A percentile compares a stretch with the other conserved stretches of the same genome.
phyloP scores from a whole-genome alignment of 2,329 filamentous ascomycete species.

The Aspergillus felis region DNA sequence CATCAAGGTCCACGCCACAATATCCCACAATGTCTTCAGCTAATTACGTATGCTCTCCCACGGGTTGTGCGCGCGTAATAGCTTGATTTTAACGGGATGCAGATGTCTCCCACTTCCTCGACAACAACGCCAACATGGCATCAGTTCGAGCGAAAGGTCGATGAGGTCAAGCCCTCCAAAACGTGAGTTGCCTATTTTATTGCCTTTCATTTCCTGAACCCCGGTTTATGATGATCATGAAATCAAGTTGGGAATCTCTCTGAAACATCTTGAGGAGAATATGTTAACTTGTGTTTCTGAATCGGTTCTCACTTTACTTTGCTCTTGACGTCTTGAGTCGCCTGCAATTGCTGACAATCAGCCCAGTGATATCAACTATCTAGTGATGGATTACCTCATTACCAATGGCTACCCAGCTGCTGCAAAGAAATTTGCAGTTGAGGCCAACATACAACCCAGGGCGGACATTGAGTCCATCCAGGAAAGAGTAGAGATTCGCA shows the following conservation, averaged over 20 bases:
- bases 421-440: slow-evolving; percentile 86
- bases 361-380: slow-evolving; percentile 81
- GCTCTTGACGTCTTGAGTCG: slow-evolving; percentile 1
- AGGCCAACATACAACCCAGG: slow-evolving; percentile 79
- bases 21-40: slow-evolving; percentile 35
- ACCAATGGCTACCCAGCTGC: slow-evolving; percentile 92
- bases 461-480: slow-evolving; percentile 70
- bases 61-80: slow-evolving; percentile 28
- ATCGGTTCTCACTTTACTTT: slow-evolving; percentile 21
- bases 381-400: slow-evolving; percentile 96
- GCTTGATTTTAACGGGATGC: slow-evolving; percentile 34
- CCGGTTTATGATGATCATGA: slow-evolving; percentile 68
- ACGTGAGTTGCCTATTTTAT: slow-evolving; percentile 59
- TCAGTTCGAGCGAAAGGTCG: slow-evolving; percentile 75
- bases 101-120: slow-evolving; percentile 69
- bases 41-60: slow-evolving; percentile 40
- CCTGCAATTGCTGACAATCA: slow-evolving; percentile 26
- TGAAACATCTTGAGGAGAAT: slow-evolving; percentile 90
- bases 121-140: slow-evolving; percentile 67
- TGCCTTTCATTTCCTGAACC: slow-evolving; percentile 13
- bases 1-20: slow-evolving; percentile 10
- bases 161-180: slow-evolving; percentile 82
- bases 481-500: slow-evolving; percentile 75
- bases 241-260: slow-evolving; percentile 99
- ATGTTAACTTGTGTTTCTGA: slow-evolving; percentile 77